phyloP scores from a whole-genome alignment of 176 grass and related monocot genomes.

The Microstegium vimineum region DNA sequence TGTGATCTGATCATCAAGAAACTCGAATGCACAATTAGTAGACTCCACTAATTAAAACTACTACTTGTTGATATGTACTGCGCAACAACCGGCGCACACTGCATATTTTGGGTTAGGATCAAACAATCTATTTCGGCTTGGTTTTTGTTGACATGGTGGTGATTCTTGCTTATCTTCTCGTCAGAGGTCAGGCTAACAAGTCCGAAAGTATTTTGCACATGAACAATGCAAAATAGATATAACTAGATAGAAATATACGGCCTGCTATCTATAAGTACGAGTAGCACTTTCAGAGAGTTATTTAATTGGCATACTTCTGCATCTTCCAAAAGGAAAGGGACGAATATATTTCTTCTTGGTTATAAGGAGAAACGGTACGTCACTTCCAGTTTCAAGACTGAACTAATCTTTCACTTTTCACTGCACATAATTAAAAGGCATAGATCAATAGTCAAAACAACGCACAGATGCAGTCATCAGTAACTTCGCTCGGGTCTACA shows the following conservation, averaged over 20 bases:
- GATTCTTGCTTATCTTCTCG: no score
- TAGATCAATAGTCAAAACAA: not conserved
- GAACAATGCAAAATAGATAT: no score
- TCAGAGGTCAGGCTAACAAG: no score
- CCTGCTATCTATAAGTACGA: no score
- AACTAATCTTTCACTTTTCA: not conserved
- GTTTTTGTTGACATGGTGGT: not conserved
- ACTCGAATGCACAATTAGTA: not conserved
- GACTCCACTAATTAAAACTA: not conserved
- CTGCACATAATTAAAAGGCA: not conserved
- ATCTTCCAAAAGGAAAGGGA: not conserved
- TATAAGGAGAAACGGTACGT: not conserved
- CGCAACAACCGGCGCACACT: not conserved
- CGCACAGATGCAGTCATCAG: not conserved
- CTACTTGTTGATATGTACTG: not conserved
- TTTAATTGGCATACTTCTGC: not conserved
- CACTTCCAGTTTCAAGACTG: not conserved
- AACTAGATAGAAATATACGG: no score
- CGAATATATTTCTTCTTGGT: not conserved
- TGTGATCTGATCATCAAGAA: not conserved
- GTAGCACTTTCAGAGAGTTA: not conserved
- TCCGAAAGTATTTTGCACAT: no score
- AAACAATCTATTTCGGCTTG: not conserved
- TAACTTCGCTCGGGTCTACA: not conserved
- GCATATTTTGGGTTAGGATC: not conserved